These are phyloP conservation scores for Jatropha multifida DNA, from an alignment of 441 rosid genomes.

Conservation along the genomic window DNA sequence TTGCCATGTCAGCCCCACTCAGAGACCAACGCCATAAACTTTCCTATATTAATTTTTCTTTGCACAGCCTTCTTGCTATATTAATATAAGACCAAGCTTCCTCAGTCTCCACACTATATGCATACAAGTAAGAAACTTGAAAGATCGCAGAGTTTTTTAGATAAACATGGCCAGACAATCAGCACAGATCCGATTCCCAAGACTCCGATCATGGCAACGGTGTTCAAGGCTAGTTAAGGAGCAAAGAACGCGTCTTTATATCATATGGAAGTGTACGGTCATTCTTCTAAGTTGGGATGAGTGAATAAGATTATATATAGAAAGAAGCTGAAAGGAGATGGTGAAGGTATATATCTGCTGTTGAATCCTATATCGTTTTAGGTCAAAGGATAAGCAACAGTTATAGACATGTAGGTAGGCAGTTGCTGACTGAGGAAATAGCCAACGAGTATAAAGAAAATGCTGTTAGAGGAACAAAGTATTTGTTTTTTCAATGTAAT, in stretches of 20 bases:
- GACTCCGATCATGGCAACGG: constrained; percentile 44
- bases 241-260: constrained; percentile 61
- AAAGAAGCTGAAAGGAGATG: too few species aligned
- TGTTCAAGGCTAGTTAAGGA: constrained; percentile 51
- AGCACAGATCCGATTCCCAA: constrained; percentile 31
- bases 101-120: neutral
- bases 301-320: neutral
- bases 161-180: constrained; percentile 22
- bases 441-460: too few species aligned
- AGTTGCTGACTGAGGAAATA: too few species aligned
- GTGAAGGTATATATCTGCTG: too few species aligned
- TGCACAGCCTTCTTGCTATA: neutral
- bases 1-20: constrained; percentile 24
- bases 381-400: too few species aligned
- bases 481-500: too few species aligned
- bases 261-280: constrained; percentile 72
- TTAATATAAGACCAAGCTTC: neutral
- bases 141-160: neutral
- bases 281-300: constrained; percentile 56
- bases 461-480: too few species aligned
- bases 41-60: neutral
- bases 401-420: too few species aligned
- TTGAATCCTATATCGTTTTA: too few species aligned
- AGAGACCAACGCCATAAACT: constrained; percentile 19
- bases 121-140: too few species aligned